A percentile compares a stretch with the other conserved stretches of the same genome.
Conservation (phyloP, 345 rosid genomes). For the Sisymbrium altissimum region DNA sequence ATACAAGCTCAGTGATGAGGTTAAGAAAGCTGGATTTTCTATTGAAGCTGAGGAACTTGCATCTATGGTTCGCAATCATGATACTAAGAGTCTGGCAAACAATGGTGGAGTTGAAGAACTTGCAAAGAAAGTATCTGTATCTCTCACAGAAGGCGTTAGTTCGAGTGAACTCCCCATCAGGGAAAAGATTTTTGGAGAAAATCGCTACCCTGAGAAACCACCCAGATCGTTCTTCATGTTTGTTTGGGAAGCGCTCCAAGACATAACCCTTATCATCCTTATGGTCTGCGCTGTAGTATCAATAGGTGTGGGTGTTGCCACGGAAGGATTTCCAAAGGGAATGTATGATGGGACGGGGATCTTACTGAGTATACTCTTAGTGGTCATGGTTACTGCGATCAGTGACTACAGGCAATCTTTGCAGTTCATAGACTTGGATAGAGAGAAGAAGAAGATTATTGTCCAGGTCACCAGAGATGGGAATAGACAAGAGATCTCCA, state of each 20-base stretch:
- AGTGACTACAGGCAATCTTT: slow-evolving; percentile 88
- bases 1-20: slow-evolving; percentile 56
- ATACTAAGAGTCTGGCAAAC: slow-evolving; percentile 41
- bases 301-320: slow-evolving; percentile 72
- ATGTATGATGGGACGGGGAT: slow-evolving; percentile 65
- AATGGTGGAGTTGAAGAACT: slow-evolving; percentile 69
- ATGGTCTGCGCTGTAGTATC: slow-evolving; percentile 57
- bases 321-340: slow-evolving; percentile 50
- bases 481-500: slow-evolving; percentile 53
- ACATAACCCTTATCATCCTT: slow-evolving; percentile 46
- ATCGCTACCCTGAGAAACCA: slow-evolving; percentile 59
- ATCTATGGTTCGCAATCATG: slow-evolving; percentile 58
- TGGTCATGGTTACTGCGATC: slow-evolving; percentile 77
- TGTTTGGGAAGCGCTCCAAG: slow-evolving; percentile 52
- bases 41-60: slow-evolving; percentile 76
- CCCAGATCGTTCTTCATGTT: slow-evolving; percentile 44
- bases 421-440: slow-evolving; percentile 81
- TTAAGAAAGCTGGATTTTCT: slow-evolving; percentile 55
- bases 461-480: slow-evolving; percentile 79
- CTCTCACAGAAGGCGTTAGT: slow-evolving; percentile 47
- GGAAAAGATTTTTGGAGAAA: slow-evolving; percentile 53
- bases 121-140: slow-evolving; percentile 45
- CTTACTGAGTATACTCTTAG: slow-evolving; percentile 69
- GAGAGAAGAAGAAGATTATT: slow-evolving; percentile 70
- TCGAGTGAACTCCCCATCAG: slow-evolving; percentile 48